Base-by-base conservation (phyloP, 2,329 filamentous ascomycete species). In the Cercospora zeae-maydis region DNA sequence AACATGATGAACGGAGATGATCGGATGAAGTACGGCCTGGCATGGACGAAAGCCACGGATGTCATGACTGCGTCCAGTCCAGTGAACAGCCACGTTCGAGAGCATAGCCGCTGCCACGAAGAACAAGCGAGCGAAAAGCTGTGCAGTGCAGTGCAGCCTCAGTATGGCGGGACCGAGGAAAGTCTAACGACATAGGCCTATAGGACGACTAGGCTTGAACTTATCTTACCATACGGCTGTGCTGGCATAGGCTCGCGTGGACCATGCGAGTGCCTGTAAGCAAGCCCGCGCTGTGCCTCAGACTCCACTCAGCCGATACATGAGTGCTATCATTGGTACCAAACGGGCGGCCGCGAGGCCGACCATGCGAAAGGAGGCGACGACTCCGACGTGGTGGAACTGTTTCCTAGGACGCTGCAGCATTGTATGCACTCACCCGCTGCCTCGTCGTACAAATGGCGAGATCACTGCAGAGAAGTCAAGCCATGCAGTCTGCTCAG, bases 281-380 rank as follows among this genome's bases (percentile, higher is more conserved):
- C 21, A 27, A 16, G n/a, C 27, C 24, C 24, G 33, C 39, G 34
- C 57, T 52, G 58, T 59, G 57, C 47, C 47, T 47, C 47, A 59
- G 30, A 16, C 31, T 34, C 33, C 58, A 33, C 58, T n/a, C 36
- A 24, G 39, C 45, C 16, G 33, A 42, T 51, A n/a, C 11, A 21
- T 39, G 31, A 19, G 37, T 52, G 53, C 11, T 36, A 63, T 63
- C 49, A 57, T 52, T 55, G 33, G 58, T 63, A 63, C 57, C 58
- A 49, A 11, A 39, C 24, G 37, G 37, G 49, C 49, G 34, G 52
- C 37, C 36, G 31, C 58, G 49, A 39, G 19, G 11, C 16, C 5
- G 10, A 16, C 21, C 37, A 47, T 42, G 54, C 30, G 21, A 11
- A 21, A n/a, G n/a, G 3, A 16, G 39, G 56, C n/a, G 30, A 31